Evolutionary conservation across 805 yeast species (phyloP).

Genomic region (Pichia sporocuriosa): DNA sequence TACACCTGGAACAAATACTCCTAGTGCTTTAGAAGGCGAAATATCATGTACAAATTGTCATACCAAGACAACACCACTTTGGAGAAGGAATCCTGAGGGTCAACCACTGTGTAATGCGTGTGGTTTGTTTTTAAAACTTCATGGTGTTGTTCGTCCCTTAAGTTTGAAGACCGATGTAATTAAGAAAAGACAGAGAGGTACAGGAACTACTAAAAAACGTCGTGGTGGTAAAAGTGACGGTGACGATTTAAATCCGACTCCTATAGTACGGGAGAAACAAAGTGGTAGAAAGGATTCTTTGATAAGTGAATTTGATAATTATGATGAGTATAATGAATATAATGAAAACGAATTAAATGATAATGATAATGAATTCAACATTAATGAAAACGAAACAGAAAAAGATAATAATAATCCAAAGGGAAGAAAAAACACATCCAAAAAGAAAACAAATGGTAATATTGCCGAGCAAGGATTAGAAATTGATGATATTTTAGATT

Average conservation of each 20-base stretch:
- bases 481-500: not conserved
- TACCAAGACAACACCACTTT: conserved; percentile 86
- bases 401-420: not conserved
- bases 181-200: conserved; percentile 75
- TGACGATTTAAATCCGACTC: conserved; percentile 44
- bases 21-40: conserved; percentile 11
- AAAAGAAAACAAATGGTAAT: not conserved
- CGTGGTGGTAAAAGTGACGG: conserved; percentile 34
- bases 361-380: not conserved
- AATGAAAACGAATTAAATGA: conserved; percentile 16
- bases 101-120: conserved; percentile 94
- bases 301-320: not conserved
- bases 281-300: conserved; percentile 3
- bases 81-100: conserved; percentile 92
- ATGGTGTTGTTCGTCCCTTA: conserved; percentile 91
- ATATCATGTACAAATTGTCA: conserved; percentile 76
- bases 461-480: too few species aligned
- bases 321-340: conserved; percentile 12
- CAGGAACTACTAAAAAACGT: conserved; percentile 23
- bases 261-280: too few species aligned
- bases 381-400: not conserved
- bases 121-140: conserved; percentile 84
- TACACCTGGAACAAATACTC: conserved; percentile 5
- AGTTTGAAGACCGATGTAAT: conserved; percentile 60
- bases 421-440: not conserved